Conservation (phyloP, 164 flowering plant genomes). For the Saururus chinensis region DNA sequence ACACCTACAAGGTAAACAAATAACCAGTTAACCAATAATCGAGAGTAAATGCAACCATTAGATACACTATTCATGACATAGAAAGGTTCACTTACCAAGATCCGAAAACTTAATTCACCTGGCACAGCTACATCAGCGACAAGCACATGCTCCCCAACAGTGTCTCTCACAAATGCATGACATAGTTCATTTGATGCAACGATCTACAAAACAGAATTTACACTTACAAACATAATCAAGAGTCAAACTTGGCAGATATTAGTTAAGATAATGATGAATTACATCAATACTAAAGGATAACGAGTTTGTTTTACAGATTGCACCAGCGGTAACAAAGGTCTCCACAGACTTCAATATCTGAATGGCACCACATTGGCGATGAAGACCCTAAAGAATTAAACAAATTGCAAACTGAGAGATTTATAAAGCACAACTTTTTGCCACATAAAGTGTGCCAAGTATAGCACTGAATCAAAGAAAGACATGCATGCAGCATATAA, state of each 20-base stretch:
- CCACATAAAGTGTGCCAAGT: background rate
- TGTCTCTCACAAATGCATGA: conserved; percentile 26
- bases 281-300: conserved; percentile 61
- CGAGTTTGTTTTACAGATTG: conserved; percentile 52
- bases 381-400: conserved; percentile 47
- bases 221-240: background rate
- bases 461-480: too few species aligned
- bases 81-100: conserved; percentile 30
- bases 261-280: conserved; percentile 12
- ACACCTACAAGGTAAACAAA: conserved; percentile 43
- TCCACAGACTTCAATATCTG: conserved; percentile 64
- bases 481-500: background rate
- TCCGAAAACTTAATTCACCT: conserved; percentile 33
- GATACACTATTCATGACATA: background rate
- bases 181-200: conserved; percentile 43
- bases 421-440: too few species aligned
- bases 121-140: conserved; percentile 5
- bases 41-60: background rate
- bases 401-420: background rate
- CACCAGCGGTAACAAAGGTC: conserved; percentile 40
- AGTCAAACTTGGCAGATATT: background rate
- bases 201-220: conserved; percentile 27
- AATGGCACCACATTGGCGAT: conserved; percentile 54
- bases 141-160: conserved; percentile 9
- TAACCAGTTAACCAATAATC: conserved; percentile 1